These are phyloP conservation scores for Gossypium bickii DNA, from an alignment of 345 rosid species.

Conservation along the genomic window DNA sequence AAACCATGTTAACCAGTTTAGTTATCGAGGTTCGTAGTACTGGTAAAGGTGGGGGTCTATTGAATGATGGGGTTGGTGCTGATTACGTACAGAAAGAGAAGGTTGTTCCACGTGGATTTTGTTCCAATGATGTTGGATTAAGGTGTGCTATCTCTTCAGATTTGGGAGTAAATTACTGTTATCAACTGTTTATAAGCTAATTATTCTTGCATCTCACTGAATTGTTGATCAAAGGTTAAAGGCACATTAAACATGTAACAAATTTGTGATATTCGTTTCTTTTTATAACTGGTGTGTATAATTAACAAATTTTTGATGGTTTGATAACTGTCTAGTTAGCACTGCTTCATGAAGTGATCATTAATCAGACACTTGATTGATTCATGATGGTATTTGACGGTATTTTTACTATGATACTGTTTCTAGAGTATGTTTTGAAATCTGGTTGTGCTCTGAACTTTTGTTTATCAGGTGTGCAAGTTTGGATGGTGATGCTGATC, in stretches of 20 bases:
- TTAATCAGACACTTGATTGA: background rate
- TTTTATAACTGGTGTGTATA: background rate
- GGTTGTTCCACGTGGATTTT: slow-evolving; percentile 67
- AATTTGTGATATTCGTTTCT: background rate
- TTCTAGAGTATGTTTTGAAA: background rate
- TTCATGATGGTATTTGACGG: background rate
- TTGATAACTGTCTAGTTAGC: background rate
- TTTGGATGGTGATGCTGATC: slow-evolving; percentile 97
- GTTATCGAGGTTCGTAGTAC: slow-evolving; percentile 65
- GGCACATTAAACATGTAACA: background rate
- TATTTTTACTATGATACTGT: background rate
- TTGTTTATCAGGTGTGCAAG: slow-evolving; percentile 81
- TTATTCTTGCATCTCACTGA: slow-evolving; percentile 3
- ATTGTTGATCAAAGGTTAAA: background rate
- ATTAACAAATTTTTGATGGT: background rate
- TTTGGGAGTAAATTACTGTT: slow-evolving; percentile 8
- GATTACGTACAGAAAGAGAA: slow-evolving; percentile 96
- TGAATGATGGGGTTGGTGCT: slow-evolving; percentile 94
- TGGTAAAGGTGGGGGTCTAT: slow-evolving; percentile 70
- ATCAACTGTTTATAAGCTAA: background rate
- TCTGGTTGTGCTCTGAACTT: slow-evolving; percentile 8
- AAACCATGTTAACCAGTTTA: slow-evolving; percentile 43
- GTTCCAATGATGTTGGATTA: slow-evolving; percentile 45
- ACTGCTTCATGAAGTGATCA: background rate
- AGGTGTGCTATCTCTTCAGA: slow-evolving; percentile 41